Conservation (phyloP, 768 basidiomycete genomes). For the Holtermannia corniformis region DNA sequence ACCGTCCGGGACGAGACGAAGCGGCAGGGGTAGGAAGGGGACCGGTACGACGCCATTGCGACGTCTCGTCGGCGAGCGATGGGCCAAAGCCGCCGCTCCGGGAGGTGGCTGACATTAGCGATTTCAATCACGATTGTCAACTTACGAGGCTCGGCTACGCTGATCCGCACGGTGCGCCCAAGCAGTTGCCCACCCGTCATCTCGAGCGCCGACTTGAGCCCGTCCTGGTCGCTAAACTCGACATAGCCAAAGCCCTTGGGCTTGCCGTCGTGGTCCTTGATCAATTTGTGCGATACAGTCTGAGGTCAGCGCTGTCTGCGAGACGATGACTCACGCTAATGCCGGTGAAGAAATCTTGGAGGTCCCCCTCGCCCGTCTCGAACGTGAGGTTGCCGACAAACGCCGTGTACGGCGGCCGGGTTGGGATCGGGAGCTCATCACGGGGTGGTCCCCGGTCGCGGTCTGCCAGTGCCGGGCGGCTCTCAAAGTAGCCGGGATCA, state of each 20-base stretch:
- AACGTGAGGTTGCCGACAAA: conserved; percentile 93
- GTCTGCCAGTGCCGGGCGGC: conserved; percentile 44
- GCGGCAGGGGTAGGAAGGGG: conserved; percentile 53
- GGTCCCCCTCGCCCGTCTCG: conserved; percentile 73
- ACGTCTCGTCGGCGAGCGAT: conserved; percentile 73
- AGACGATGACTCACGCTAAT: conserved; percentile 8
- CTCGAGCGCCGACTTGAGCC: conserved; percentile 69
- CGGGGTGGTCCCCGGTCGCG: conserved; percentile 54
- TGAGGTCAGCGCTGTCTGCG: conserved; percentile 33
- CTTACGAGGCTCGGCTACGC: conserved; percentile 93
- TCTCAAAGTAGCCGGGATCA: conserved; percentile 41
- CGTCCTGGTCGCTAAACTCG: conserved; percentile 81
- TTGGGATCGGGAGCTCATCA: conserved; percentile 93
- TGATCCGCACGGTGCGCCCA: conserved; percentile 74
- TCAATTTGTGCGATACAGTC: conserved; percentile 82
- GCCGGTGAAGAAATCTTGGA: conserved; percentile 65
- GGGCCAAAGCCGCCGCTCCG: conserved; percentile 42
- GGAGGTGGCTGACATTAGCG: conserved; percentile 24
- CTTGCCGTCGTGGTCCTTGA: conserved; percentile 83
- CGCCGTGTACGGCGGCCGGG: conserved; percentile 88
- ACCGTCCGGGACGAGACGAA: conserved; percentile 10
- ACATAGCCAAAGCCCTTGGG: conserved; percentile 98
- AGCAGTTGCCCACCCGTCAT: conserved; percentile 62
- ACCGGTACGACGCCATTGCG: conserved; percentile 75
- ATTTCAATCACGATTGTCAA: conserved; percentile 23